Evolutionary conservation across 2,329 filamentous ascomycete species (phyloP), one percentile per base, ranked within the genome.

Genomic region (Colletotrichum falcatum): DNA sequence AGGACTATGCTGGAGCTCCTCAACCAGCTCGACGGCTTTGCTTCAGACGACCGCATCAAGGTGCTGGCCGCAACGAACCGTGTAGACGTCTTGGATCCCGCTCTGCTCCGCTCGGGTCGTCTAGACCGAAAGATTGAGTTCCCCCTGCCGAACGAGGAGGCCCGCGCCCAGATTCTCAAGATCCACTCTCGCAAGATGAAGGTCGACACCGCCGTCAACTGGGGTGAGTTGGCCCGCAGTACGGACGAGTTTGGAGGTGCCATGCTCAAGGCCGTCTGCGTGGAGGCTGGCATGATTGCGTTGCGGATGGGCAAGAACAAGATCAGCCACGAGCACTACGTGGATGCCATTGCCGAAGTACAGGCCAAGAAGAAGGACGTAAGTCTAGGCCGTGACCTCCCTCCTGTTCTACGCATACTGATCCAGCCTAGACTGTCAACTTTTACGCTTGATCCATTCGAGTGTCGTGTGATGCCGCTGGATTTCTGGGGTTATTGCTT

Each of bases 161-260:
- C 96, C 2, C 91, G 96, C 72, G 95, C 95, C 26, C 95, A 99
- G 84, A 99, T 99, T 81, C 85, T 99, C 76, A 94, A 94, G 83
- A 99, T 99, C 75, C 96, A 99, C 84, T 97, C 93, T 69, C 90
- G 96, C 77, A 99, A 99, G 87, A 99, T 99, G 96, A 96, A 93
- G 73, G 94, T 98, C 18, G 94, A 97, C 77, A 90, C 94, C 64
- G 91, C 88, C 65, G 93, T 99, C 79, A 99, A 99, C 87, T 99
- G 96, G 95, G 89, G 91, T 70, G 96, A 99, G 82, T 81, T 99
- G 83, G 96, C 96, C 9, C 90, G 96, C 78, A 98, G 94, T 83
- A 99, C 96, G 23, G 96, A 99, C 80, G 96, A 99, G 83, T 99
- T 99, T 80, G 96, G 96, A 70, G 96, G 96, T 80, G 96, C 96